phyloP scores from a whole-genome alignment of 2,329 filamentous ascomycete genomes.

The Clonostachys solani region DNA sequence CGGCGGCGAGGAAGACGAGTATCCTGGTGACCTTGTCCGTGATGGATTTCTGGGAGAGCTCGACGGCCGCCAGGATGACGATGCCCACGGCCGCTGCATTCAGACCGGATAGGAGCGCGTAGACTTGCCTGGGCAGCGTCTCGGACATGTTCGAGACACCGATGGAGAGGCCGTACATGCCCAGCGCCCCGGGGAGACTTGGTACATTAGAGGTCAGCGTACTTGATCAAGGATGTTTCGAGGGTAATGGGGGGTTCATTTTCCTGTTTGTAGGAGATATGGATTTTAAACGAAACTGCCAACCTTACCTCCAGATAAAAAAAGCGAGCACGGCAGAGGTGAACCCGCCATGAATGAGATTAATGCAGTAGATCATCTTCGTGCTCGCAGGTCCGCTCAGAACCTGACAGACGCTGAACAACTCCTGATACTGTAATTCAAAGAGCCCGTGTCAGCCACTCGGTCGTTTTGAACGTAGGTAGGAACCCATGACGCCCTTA shows the following conservation, averaged over 20 bases:
- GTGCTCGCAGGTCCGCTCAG: constrained; percentile 65
- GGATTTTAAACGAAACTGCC: background rate
- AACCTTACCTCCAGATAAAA: constrained; percentile 54
- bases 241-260: background rate
- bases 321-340: constrained; percentile 54
- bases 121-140: constrained; percentile 56
- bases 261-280: background rate
- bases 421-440: constrained; percentile 58
- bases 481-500: constrained; percentile 25
- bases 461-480: background rate
- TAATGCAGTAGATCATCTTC: constrained; percentile 68
- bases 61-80: constrained; percentile 64
- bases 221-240: no score
- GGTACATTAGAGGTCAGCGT: background rate
- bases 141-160: constrained; percentile 58
- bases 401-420: constrained; percentile 66
- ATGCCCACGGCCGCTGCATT: constrained; percentile 71
- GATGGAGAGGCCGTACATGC: constrained; percentile 64
- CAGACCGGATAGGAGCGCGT: constrained; percentile 66
- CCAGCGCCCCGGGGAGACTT: constrained; percentile 64
- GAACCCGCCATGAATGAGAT: constrained; percentile 58
- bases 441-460: background rate
- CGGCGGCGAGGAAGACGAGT: constrained; percentile 58
- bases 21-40: constrained; percentile 59
- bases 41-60: constrained; percentile 64